A percentile compares a stretch with the other conserved stretches of the same genome.
Evolutionary conservation across 805 yeast genomes (phyloP).

Genomic region (Monosporozyma servazzii): DNA sequence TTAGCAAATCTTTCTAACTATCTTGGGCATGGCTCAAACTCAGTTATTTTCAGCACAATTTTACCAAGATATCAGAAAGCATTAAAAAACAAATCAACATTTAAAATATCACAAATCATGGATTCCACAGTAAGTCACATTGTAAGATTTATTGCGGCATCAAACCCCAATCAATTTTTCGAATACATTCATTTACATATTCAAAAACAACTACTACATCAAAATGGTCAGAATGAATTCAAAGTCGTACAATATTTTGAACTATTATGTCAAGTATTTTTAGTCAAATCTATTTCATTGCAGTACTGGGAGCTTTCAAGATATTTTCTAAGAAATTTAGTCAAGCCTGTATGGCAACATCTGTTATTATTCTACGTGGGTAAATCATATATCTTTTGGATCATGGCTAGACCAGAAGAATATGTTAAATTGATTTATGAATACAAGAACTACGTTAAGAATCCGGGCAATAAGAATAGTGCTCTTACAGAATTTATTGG

Average conservation of each 20-base stretch:
- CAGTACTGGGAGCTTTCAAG: constrained; percentile 35
- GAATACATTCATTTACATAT: constrained; percentile 17
- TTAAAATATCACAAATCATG: constrained; percentile 7
- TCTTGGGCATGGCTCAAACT: constrained; percentile 3
- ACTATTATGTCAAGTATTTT: constrained; percentile 35
- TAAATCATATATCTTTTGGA: constrained; percentile 42
- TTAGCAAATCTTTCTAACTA: constrained; percentile 24
- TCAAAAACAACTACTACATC: constrained; percentile 6
- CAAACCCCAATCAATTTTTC: constrained; percentile 39
- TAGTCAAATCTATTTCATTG: constrained; percentile 32
- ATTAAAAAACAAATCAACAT: constrained; percentile 9
- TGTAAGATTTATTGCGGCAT: constrained; percentile 39
- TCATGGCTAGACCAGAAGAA: constrained; percentile 40
- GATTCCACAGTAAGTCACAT: constrained; percentile 26
- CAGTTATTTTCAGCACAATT: constrained; percentile 5
- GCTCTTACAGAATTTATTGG: constrained; percentile 5
- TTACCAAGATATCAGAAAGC: constrained; percentile 15
- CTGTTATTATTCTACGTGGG: constrained; percentile 38
- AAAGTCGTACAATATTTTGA: constrained; percentile 31
- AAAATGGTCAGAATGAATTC: constrained; percentile 1
- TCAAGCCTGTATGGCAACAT: constrained; percentile 39
- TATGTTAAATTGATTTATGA: constrained; percentile 24
- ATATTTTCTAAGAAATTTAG: constrained; percentile 30
- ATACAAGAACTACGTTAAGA: not conserved
- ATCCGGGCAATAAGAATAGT: constrained; percentile 2